Evolutionary conservation across 768 basidiomycete genomes (phyloP).

Genomic region (Suillus plorans): DNA sequence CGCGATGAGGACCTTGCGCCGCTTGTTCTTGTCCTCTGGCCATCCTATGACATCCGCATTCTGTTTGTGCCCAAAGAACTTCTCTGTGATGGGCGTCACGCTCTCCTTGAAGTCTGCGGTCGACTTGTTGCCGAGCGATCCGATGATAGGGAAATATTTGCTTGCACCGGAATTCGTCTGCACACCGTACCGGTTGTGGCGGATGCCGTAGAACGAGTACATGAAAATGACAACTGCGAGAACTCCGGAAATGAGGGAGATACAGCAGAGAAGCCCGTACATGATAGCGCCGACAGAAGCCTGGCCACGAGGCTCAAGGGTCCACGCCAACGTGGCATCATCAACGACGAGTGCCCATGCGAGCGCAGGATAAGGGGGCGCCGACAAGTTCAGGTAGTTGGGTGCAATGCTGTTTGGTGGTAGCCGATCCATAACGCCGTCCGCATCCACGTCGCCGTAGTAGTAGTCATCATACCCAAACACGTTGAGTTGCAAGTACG

Average conservation of each 20-base stretch:
- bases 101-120: conserved; percentile 68
- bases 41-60: conserved; percentile 86
- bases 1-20: conserved; percentile 87
- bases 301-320: conserved; percentile 78
- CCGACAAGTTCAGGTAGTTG: conserved; percentile 90
- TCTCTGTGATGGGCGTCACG: conserved; percentile 60
- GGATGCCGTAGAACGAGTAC: conserved; percentile 96
- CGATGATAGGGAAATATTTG: conserved; percentile 89
- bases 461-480: conserved; percentile 91
- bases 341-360: conserved; percentile 85
- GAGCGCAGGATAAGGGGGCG: conserved; percentile 83
- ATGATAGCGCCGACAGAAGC: conserved; percentile 81
- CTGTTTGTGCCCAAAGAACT: conserved; percentile 60
- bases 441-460: conserved; percentile 87
- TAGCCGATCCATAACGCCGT: conserved; percentile 86
- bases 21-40: conserved; percentile 91
- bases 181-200: conserved; percentile 88
- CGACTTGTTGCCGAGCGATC: conserved; percentile 61
- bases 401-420: conserved; percentile 85
- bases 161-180: conserved; percentile 66
- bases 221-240: conserved; percentile 86
- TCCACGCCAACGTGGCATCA: conserved; percentile 76
- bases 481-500: conserved; percentile 86
- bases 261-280: conserved; percentile 77
- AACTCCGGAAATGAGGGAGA: conserved; percentile 83